phyloP scores from a whole-genome alignment of 129 eudicot genomes.

The Chrysanthemum seticuspe region DNA sequence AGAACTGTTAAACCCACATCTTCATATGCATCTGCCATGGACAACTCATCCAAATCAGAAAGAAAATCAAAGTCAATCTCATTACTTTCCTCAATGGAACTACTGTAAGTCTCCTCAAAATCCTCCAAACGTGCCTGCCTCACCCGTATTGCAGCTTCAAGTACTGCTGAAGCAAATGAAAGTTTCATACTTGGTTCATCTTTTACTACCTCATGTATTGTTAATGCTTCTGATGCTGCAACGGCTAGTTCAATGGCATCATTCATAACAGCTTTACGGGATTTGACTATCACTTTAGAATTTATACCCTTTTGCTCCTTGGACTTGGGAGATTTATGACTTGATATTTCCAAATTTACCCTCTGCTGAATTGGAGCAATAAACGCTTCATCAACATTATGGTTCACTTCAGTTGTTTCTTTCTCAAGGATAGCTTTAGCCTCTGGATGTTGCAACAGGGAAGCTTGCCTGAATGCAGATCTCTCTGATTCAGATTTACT shows the following conservation, averaged over 20 bases:
- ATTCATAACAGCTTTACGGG: conserved; percentile 33
- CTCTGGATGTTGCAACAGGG: conserved; percentile 15
- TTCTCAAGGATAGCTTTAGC: conserved; percentile 16
- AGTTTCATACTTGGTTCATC: conserved; percentile 25
- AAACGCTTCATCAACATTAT: conserved; percentile 21
- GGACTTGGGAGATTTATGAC: conserved; percentile 16
- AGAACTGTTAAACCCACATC: conserved; percentile 55
- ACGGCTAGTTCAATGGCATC: conserved; percentile 72
- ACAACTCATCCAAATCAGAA: conserved; percentile 64
- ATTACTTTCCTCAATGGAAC: conserved; percentile 21
- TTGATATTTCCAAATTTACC: conserved; percentile 23
- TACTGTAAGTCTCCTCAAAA: conserved; percentile 19
- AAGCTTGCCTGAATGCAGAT: conserved; percentile 12
- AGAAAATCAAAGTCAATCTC: conserved; percentile 50
- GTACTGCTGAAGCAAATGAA: conserved; percentile 46
- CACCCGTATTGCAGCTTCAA: conserved; percentile 78
- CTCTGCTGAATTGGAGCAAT: conserved; percentile 27
- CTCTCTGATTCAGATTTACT: conserved; percentile 39
- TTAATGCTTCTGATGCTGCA: conserved; percentile 82
- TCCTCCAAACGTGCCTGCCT: conserved; percentile 73
- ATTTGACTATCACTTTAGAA: conserved; percentile 31
- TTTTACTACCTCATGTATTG: conserved; percentile 54
- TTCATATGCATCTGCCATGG: conserved; percentile 71
- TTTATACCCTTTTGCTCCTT: conserved; percentile 27
- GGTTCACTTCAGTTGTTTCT: conserved; percentile 10